phyloP scores from a whole-genome alignment of 1,139 yeast species.

The Sugiyamaella novakii region DNA sequence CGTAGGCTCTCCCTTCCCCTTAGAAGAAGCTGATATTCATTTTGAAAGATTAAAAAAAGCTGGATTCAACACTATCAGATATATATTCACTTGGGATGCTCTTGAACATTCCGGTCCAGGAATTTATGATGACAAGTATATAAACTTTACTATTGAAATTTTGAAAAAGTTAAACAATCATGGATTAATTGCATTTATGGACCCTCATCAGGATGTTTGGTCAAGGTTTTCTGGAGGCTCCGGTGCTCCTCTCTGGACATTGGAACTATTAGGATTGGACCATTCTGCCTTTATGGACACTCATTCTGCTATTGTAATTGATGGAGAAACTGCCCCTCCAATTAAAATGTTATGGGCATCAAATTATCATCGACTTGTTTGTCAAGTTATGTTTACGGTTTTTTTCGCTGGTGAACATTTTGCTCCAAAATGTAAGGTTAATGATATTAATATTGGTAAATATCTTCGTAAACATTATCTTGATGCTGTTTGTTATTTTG shows the following conservation, averaged over 20 bases:
- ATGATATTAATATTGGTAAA: conserved; percentile 76
- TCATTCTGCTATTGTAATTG: conserved; percentile 61
- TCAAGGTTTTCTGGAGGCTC: conserved; percentile 83
- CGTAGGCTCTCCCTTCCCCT: conserved; percentile 76
- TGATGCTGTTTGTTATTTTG: conserved; percentile 56
- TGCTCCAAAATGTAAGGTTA: conserved; percentile 69
- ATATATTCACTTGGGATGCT: conserved; percentile 87
- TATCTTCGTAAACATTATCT: conserved; percentile 69
- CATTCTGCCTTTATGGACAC: conserved; percentile 64
- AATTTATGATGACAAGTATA: conserved; percentile 74
- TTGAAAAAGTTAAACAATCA: conserved; percentile 58
- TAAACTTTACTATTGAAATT: conserved; percentile 66
- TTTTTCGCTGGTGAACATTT: conserved; percentile 74
- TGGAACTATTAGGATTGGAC: conserved; percentile 81
- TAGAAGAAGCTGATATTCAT: conserved; percentile 71
- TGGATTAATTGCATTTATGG: conserved; percentile 77
- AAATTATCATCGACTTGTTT: conserved; percentile 73
- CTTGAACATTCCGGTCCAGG: conserved; percentile 87
- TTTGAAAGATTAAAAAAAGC: conserved; percentile 66
- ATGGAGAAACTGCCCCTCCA: conserved; percentile 49
- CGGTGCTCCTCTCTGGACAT: conserved; percentile 93
- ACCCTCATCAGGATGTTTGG: conserved; percentile 95
- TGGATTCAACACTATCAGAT: conserved; percentile 79
- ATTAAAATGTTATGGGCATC: conserved; percentile 86
- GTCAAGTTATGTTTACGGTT: conserved; percentile 79